Conservation (phyloP, 768 basidiomycete genomes). For the Boletus bicolor region DNA sequence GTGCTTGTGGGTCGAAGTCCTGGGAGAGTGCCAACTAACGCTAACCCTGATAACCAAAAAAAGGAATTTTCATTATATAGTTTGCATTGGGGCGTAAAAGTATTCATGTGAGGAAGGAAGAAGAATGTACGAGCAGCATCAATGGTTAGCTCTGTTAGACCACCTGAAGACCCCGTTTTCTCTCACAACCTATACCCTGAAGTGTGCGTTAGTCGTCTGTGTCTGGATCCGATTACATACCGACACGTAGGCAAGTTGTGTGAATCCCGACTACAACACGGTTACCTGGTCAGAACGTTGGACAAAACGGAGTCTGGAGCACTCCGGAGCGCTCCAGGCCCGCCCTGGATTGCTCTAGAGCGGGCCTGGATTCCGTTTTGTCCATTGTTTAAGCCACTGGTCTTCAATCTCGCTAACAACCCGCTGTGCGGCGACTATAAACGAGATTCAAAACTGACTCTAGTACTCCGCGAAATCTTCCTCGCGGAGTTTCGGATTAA, state of each 20-base stretch:
- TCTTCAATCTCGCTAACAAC: no score
- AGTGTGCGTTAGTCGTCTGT: no score
- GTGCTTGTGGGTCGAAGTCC: no score
- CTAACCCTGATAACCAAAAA: background rate
- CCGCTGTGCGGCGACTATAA: background rate
- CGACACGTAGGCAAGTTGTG: background rate
- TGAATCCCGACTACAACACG: background rate
- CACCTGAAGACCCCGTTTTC: no score
- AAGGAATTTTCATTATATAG: background rate
- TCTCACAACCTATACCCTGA: background rate
- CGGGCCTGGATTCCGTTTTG: no score
- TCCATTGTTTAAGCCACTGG: no score
- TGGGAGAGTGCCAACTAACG: background rate
- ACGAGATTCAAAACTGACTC: background rate
- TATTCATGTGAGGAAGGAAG: background rate
- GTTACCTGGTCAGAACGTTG: no score
- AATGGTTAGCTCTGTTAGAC: background rate
- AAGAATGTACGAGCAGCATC: background rate
- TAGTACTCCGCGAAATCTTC: slow-evolving; percentile 20
- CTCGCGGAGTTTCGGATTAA: slow-evolving; percentile 27
- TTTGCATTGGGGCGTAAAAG: background rate
- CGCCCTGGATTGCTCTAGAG: no score
- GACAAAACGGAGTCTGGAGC: no score
- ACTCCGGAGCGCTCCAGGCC: no score
- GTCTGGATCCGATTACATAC: background rate